phyloP scores from a whole-genome alignment of 2,329 filamentous ascomycete species.

The Verticillium albo-atrum region DNA sequence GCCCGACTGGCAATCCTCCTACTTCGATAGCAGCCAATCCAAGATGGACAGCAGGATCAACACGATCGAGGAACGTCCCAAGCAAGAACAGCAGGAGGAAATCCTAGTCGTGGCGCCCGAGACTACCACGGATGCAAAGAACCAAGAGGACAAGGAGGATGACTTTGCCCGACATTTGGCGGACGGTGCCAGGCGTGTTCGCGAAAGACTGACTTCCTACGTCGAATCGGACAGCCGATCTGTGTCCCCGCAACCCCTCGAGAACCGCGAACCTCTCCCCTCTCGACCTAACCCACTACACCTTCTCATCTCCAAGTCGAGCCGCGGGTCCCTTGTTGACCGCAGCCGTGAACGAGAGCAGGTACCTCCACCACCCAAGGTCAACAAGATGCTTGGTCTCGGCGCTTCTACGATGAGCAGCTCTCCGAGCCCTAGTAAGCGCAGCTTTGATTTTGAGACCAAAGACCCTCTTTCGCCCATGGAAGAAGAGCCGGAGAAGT shows the following conservation, averaged over 20 bases:
- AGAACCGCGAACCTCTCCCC: conserved; percentile 26
- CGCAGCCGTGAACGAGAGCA: conserved; percentile 37
- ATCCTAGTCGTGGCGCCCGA: background rate
- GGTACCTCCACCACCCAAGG: conserved; percentile 42
- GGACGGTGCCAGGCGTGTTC: conserved; percentile 64
- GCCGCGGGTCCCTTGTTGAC: conserved; percentile 59
- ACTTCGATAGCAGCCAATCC: conserved; percentile 7
- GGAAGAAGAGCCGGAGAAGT: conserved; percentile 16
- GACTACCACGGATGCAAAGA: conserved; percentile 37
- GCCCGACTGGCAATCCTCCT: conserved; percentile 9
- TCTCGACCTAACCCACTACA: conserved; percentile 54
- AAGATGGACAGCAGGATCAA: conserved; percentile 1
- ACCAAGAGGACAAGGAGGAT: conserved; percentile 57
- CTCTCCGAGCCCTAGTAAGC: conserved; percentile 33
- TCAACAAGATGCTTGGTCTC: conserved; percentile 58
- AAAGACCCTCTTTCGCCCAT: conserved; percentile 21
- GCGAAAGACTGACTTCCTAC: conserved; percentile 68
- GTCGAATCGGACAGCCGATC: conserved; percentile 56
- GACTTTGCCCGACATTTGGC: conserved; percentile 73
- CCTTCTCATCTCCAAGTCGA: conserved; percentile 63
- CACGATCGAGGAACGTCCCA: background rate
- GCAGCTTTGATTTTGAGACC: conserved; percentile 25
- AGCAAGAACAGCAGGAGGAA: background rate
- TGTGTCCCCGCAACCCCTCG: conserved; percentile 33
- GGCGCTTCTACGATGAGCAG: conserved; percentile 36